Evolutionary conservation across 176 grass and related monocot genomes (phyloP).

Genomic region (Hsuehochloa calcarea): DNA sequence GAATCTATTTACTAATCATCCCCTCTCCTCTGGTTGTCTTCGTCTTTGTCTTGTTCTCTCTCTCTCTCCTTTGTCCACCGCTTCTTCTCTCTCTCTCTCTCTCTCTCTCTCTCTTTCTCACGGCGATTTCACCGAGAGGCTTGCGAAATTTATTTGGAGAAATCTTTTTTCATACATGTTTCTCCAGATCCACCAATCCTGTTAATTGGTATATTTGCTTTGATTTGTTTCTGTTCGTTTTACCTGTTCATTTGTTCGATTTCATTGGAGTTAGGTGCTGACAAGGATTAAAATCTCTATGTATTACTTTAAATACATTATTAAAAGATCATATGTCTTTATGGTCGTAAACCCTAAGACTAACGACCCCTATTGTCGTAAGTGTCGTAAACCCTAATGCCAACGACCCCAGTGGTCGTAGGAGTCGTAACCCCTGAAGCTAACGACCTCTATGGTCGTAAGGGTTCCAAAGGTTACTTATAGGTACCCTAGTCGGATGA

Average conservation of each 20-base stretch:
- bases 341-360: no score
- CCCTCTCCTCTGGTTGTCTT: constrained; percentile 9
- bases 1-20: no score
- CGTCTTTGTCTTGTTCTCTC: background rate
- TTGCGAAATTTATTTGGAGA: background rate
- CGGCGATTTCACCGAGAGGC: constrained; percentile 21
- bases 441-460: no score
- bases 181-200: constrained; percentile 21
- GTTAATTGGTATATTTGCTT: background rate
- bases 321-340: no score
- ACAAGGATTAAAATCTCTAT: no score
- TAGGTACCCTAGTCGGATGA: no score
- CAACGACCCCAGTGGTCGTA: no score
- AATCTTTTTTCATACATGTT: constrained; percentile 12
- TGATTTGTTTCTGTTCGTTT: constrained; percentile 11
- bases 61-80: background rate
- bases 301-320: no score
- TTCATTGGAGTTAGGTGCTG: constrained; percentile 30
- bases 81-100: background rate
- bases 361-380: no score
- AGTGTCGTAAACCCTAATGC: no score
- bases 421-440: no score
- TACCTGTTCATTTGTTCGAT: background rate
- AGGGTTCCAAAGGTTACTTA: no score
- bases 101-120: background rate